Evolutionary conservation across 2,329 filamentous ascomycete species (phyloP).

Genomic region (Aspergillus melleus): DNA sequence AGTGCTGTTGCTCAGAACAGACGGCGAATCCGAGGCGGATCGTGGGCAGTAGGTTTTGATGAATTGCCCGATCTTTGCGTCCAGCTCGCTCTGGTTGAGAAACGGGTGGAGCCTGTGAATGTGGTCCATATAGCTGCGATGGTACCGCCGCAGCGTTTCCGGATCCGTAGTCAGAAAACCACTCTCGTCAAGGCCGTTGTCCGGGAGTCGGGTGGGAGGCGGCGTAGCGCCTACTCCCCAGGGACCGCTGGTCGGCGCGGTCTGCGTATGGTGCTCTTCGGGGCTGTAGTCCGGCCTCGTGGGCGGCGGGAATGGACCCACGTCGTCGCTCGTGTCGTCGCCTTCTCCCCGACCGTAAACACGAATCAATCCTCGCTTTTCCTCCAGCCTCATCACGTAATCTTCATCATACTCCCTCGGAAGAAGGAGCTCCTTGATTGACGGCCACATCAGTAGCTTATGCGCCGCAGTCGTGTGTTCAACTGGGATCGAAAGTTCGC

Average conservation of each 20-base stretch:
- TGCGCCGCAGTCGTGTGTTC: conserved; percentile 92
- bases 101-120: conserved; percentile 67
- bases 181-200: conserved; percentile 51
- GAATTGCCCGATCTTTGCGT: conserved; percentile 54
- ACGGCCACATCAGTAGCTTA: conserved; percentile 71
- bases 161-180: conserved; percentile 56
- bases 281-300: conserved; percentile 21
- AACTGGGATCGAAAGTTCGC: conserved; percentile 70
- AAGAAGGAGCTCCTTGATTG: conserved; percentile 64
- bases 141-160: conserved; percentile 51
- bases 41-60: conserved; percentile 48
- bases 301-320: conserved; percentile 37
- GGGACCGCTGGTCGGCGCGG: conserved; percentile 47
- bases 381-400: conserved; percentile 76
- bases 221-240: conserved; percentile 50
- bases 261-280: conserved; percentile 33
- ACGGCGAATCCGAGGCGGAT: conserved; percentile 12
- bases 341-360: conserved; percentile 80
- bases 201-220: conserved; percentile 31
- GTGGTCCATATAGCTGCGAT: conserved; percentile 58
- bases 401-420: conserved; percentile 59
- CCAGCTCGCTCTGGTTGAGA: conserved; percentile 55
- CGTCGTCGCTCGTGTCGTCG: conserved; percentile 56
- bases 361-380: conserved; percentile 70
- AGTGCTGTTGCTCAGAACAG: conserved; percentile 12